A percentile compares a stretch with the other conserved stretches of the same genome.
Evolutionary conservation across 495 filamentous ascomycete genomes (phyloP).

Genomic region (Trichoderma gamsii): DNA sequence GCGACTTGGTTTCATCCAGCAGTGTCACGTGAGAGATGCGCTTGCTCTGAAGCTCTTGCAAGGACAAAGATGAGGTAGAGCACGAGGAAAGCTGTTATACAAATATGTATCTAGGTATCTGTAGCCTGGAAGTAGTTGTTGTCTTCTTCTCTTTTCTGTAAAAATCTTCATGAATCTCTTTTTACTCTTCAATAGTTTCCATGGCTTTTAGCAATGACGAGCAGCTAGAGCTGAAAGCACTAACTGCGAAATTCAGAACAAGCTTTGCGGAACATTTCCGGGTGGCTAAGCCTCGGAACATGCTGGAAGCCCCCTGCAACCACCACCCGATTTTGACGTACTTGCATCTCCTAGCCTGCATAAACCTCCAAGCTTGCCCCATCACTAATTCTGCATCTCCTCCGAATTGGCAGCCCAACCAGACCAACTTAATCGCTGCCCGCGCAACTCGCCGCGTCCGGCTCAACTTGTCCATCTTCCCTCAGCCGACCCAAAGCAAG

Average conservation of each 20-base stretch:
- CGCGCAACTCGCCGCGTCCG: not conserved
- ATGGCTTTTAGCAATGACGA: too few relatives aligned
- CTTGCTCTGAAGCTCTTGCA: too few relatives aligned
- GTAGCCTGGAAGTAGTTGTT: too few relatives aligned
- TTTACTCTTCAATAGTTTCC: too few relatives aligned
- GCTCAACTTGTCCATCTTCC: not conserved
- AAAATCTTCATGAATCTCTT: too few relatives aligned
- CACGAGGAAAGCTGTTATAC: too few relatives aligned
- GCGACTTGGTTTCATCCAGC: too few relatives aligned
- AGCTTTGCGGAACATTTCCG: not conserved
- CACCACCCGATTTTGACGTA: not conserved
- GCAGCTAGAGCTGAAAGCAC: too few relatives aligned
- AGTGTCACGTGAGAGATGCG: too few relatives aligned
- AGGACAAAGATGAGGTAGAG: too few relatives aligned
- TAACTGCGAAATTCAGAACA: not conserved
- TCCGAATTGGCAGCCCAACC: slow-evolving; percentile 4
- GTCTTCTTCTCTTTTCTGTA: too few relatives aligned
- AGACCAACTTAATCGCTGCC: not conserved
- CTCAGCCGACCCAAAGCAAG: not conserved
- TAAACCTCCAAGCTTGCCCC: slow-evolving; percentile 3
- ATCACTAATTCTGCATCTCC: slow-evolving; percentile 8
- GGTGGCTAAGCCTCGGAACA: slow-evolving; percentile 1
- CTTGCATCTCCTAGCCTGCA: not conserved
- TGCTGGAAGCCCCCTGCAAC: not conserved
- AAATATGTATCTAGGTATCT: too few relatives aligned